These are phyloP conservation scores for Trichoderma atrobrunneum DNA, from an alignment of 2,329 filamentous ascomycete genomes.

Conservation along the genomic window DNA sequence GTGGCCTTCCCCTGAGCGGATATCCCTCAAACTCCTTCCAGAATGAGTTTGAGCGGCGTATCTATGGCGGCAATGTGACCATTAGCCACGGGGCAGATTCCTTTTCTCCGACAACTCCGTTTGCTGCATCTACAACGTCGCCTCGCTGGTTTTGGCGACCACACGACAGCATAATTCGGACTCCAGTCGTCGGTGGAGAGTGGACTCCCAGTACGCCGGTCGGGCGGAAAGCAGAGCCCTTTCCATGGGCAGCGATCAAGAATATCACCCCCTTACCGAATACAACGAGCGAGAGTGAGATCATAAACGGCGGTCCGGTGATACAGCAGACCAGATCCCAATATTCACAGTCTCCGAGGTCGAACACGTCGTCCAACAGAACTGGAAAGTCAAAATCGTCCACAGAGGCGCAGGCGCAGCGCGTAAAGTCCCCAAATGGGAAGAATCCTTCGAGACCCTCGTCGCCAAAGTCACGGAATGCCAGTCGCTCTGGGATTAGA, in stretches of 20 bases:
- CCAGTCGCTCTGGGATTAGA: slow-evolving; percentile 29
- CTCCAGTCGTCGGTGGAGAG: slow-evolving; percentile 20
- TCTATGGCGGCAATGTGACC: slow-evolving; percentile 24
- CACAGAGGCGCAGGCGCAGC: neutral
- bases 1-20: slow-evolving; percentile 23
- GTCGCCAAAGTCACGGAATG: slow-evolving; percentile 38
- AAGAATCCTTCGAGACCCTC: slow-evolving; percentile 24
- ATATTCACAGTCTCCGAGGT: slow-evolving; percentile 15
- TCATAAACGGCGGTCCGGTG: neutral
- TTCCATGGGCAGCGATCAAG: slow-evolving; percentile 26
- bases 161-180: slow-evolving; percentile 21
- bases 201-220: slow-evolving; percentile 23
- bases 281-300: neutral
- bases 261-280: neutral
- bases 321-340: neutral
- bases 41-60: slow-evolving; percentile 17
- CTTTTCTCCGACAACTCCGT: slow-evolving; percentile 22
- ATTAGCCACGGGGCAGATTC: slow-evolving; percentile 8
- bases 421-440: neutral
- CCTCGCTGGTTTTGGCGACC: slow-evolving; percentile 26
- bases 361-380: slow-evolving; percentile 19
- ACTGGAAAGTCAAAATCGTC: slow-evolving; percentile 11
- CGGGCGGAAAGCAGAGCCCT: slow-evolving; percentile 25
- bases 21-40: slow-evolving; percentile 23
- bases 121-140: slow-evolving; percentile 24